Conservation (phyloP, 768 basidiomycete species). For the Butyriboletus loyo region DNA sequence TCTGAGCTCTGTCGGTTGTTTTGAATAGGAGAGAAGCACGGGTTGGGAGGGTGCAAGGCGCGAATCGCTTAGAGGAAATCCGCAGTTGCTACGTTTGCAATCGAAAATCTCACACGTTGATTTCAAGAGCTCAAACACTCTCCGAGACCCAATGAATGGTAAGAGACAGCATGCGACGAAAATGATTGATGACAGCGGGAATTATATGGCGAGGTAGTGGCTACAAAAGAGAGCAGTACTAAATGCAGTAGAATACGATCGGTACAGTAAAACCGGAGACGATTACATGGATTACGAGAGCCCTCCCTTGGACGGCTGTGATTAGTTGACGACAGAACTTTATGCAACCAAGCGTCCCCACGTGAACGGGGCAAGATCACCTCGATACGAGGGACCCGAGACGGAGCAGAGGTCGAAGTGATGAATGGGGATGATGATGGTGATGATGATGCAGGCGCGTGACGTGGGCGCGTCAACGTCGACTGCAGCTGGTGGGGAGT, state of each 20-base stretch:
- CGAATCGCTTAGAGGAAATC: conserved; percentile 2
- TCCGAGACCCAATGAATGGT: too few species aligned
- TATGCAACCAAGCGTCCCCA: neutral
- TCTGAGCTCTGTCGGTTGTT: too few species aligned
- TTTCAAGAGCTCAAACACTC: neutral
- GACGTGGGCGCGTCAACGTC: conserved; percentile 2
- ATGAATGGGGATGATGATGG: neutral
- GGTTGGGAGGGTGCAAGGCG: conserved; percentile 1
- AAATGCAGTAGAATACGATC: conserved; percentile 2
- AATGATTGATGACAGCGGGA: too few species aligned
- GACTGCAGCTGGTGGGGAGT: neutral
- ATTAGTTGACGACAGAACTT: conserved; percentile 16
- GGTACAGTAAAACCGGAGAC: conserved; percentile 6
- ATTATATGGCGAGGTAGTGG: conserved; percentile 1
- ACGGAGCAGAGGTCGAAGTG: conserved; percentile 2
- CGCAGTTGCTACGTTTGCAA: neutral
- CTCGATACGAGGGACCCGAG: conserved; percentile 1
- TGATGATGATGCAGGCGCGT: neutral
- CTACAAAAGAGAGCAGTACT: conserved; percentile 17
- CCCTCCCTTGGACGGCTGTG: conserved; percentile 16
- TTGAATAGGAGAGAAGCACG: too few species aligned
- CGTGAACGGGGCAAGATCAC: conserved; percentile 3
- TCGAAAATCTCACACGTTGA: conserved; percentile 2
- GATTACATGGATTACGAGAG: conserved; percentile 15
- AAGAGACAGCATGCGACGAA: neutral